Percentiles rank a stretch among this genome's conserved stretches.
Conservation (phyloP, 805 yeast species). For the Ogataea salicorniae region DNA sequence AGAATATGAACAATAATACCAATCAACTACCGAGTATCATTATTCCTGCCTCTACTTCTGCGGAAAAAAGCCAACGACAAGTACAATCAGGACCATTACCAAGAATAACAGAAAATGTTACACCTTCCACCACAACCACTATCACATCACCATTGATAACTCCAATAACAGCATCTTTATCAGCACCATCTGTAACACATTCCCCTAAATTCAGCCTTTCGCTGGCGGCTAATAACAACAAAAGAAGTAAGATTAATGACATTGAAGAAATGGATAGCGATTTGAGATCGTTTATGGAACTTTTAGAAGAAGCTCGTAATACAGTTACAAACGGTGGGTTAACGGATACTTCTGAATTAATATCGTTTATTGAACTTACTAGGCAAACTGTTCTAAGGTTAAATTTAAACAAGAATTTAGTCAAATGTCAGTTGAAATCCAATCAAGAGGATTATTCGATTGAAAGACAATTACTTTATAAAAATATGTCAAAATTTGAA, state of each 20-base stretch:
- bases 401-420: constrained; percentile 29
- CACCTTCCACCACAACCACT: neutral
- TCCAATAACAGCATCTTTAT: neutral
- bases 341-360: neutral
- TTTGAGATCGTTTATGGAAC: constrained; percentile 7
- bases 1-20: neutral
- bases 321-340: constrained; percentile 1
- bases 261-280: constrained; percentile 19
- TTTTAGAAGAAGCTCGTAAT: constrained; percentile 4
- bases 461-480: constrained; percentile 27
- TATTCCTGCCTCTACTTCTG: too few relatives aligned
- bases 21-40: neutral
- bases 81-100: neutral
- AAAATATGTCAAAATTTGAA: constrained; percentile 25
- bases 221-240: neutral
- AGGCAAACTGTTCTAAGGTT: constrained; percentile 24
- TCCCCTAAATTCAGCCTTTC: too few relatives aligned
- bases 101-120: neutral
- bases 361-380: constrained; percentile 9
- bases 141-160: neutral
- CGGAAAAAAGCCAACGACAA: neutral
- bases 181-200: neutral
- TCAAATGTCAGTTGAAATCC: constrained; percentile 24
- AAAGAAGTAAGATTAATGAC: constrained; percentile 5
- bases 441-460: constrained; percentile 26